Base-by-base conservation (phyloP, 192 early-diverging fungal species). In the Coemansia sp. region DNA sequence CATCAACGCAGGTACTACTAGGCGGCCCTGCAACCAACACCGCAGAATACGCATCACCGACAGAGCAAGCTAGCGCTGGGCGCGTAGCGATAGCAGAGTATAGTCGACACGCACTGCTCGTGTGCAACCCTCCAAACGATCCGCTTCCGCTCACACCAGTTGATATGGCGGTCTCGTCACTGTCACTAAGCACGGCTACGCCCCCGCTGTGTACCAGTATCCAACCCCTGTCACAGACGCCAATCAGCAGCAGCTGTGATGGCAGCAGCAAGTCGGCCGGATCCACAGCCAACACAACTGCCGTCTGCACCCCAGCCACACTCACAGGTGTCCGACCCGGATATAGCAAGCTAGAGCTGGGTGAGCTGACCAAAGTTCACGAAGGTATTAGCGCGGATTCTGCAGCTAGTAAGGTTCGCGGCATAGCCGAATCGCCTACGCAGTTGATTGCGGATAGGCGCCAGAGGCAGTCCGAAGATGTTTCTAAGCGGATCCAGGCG, bases 121-220 rank as follows among this genome's bases (percentile, higher is more conserved):
- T 65, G 27, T 63, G 69, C 61, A 76, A 73, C 62, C 78, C 78
- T 32, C 78, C 78, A 3, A 72, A 48, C 38, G 53, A 69, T 19
- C 78, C 78, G 7, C 67, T 81, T 4, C 78, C 78, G 19, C 27
- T 51, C 15, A 34, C 75, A 41, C 78, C 78, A 15, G 21, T 23
- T 23, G 67, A 60, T 7, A 79, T 74, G 77, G 66, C 46, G 12
- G 58, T 48, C 29, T 62, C 46, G 39, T 63, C 62, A 15, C 45
- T 64, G 15, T 37, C 69, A 2, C 53, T 38, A 0, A 34, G 46
- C 41, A 3, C 46, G 4, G 51, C 51, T 5, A 27, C 65, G n/a
- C 19, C 45, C 42, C 57, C 42, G 58, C 59, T 38, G 27, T 45
- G 50, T 14, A 17, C 31, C 19, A 29, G 23, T 23, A 21, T 65